A percentile compares a stretch with the other conserved stretches of the same genome.
phyloP scores from a whole-genome alignment of 306 rosid genomes.

The Abrus precatorius region DNA sequence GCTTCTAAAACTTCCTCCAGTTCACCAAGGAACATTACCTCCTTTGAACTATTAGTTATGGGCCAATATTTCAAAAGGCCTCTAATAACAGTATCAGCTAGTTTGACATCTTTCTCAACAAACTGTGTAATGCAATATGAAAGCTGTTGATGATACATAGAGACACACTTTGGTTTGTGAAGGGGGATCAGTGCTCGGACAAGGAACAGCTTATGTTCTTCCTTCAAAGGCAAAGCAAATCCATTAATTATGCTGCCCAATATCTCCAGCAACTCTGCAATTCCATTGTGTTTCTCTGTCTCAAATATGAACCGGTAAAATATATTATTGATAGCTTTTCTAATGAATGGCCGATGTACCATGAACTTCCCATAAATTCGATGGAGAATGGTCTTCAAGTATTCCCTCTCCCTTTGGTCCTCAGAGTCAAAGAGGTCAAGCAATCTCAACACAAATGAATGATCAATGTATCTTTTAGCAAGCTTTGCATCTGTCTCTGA shows the following conservation, averaged over 20 bases:
- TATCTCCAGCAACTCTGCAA: slow-evolving; percentile 48
- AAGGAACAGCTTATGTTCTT: slow-evolving; percentile 62
- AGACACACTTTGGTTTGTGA: slow-evolving; percentile 67
- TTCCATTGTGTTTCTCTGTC: slow-evolving; percentile 46
- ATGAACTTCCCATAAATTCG: slow-evolving; percentile 42
- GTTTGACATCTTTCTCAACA: slow-evolving; percentile 69
- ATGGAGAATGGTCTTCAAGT: slow-evolving; percentile 48
- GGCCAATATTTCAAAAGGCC: slow-evolving; percentile 73
- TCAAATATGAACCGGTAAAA: slow-evolving; percentile 62
- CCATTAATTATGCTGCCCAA: slow-evolving; percentile 47
- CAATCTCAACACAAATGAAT: slow-evolving; percentile 43
- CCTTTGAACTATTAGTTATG: slow-evolving; percentile 51
- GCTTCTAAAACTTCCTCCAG: slow-evolving; percentile 47
- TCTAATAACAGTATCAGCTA: slow-evolving; percentile 66
- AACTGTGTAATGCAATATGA: slow-evolving; percentile 67
- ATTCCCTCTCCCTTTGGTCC: slow-evolving; percentile 46
- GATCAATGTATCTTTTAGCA: slow-evolving; percentile 56
- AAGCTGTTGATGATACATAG: slow-evolving; percentile 73
- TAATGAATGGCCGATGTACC: slow-evolving; percentile 59
- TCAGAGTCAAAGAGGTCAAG: slow-evolving; percentile 44
- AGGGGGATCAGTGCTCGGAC: slow-evolving; percentile 68
- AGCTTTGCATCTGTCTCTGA: slow-evolving; percentile 70
- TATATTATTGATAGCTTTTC: slow-evolving; percentile 67
- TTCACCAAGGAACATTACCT: slow-evolving; percentile 46
- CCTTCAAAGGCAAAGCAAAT: slow-evolving; percentile 47